Evolutionary conservation across 177 flowering plant species (phyloP).

Genomic region (Vitis hybrid): DNA sequence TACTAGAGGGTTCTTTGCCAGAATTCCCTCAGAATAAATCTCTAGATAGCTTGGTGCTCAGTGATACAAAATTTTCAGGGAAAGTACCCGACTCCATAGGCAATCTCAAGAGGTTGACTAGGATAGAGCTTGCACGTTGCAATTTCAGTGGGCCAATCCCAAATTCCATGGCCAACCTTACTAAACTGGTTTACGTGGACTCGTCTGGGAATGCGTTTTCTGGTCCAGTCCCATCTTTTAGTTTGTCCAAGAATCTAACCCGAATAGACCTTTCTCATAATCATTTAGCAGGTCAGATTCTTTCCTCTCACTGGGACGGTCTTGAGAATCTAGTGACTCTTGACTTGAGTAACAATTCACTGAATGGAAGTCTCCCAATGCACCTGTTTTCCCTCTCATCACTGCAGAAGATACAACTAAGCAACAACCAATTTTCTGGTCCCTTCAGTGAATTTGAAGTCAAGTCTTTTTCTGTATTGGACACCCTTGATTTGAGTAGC

Average conservation of each 20-base stretch:
- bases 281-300: conserved; percentile 26
- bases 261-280: conserved; percentile 28
- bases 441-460: neutral
- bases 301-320: conserved; percentile 13
- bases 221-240: conserved; percentile 21
- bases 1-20: conserved; percentile 8
- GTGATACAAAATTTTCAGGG: conserved; percentile 14
- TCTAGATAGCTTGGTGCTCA: conserved; percentile 13
- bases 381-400: conserved; percentile 28
- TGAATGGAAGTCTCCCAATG: conserved; percentile 31
- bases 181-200: conserved; percentile 24
- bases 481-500: conserved; percentile 10
- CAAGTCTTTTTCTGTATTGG: conserved; percentile 3
- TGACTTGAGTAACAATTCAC: neutral
- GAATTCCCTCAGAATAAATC: conserved; percentile 8
- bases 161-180: conserved; percentile 21
- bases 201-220: conserved; percentile 30
- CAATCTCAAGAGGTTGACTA: conserved; percentile 13
- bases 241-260: conserved; percentile 25
- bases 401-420: neutral
- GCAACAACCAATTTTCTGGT: too few species aligned
- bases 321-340: conserved; percentile 16
- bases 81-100: conserved; percentile 18
- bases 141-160: conserved; percentile 30
- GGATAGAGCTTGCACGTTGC: conserved; percentile 16